Evolutionary conservation across 2,329 filamentous ascomycete species (phyloP).

Genomic region (Diaporthe velutina): DNA sequence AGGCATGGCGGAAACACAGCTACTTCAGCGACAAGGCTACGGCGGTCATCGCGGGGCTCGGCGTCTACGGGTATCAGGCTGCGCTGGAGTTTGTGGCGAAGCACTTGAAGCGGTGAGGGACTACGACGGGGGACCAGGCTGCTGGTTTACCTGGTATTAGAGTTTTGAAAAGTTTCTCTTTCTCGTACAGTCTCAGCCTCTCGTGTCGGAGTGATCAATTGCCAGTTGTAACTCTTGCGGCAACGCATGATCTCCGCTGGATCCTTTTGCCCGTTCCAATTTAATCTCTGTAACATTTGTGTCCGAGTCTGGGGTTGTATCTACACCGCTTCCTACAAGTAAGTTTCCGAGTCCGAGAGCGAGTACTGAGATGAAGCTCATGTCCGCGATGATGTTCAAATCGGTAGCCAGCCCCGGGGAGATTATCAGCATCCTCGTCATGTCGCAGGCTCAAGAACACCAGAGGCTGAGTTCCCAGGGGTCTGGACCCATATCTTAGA

Average conservation of each 20-base stretch:
- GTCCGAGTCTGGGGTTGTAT: neutral
- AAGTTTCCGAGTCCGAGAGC: neutral
- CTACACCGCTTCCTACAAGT: neutral
- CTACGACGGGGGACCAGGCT: neutral
- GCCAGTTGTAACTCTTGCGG: neutral
- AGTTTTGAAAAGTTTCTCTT: neutral
- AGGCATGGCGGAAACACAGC: slow-evolving; percentile 76
- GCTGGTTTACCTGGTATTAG: neutral
- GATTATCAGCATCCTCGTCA: neutral
- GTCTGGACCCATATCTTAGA: neutral
- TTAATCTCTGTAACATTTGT: neutral
- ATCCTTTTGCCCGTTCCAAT: neutral
- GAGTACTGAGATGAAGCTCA: neutral
- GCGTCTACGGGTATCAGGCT: slow-evolving; percentile 71
- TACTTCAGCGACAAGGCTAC: slow-evolving; percentile 82
- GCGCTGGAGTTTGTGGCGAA: slow-evolving; percentile 67
- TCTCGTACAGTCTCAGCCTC: neutral
- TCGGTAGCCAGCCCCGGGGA: neutral
- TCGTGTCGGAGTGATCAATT: neutral
- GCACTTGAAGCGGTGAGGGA: slow-evolving; percentile 54
- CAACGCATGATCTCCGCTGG: neutral
- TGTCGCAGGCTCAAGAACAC: neutral
- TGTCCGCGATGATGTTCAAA: neutral
- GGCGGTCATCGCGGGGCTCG: slow-evolving; percentile 79
- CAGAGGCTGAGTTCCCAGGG: neutral